Evolutionary conservation across 805 yeast genomes (phyloP).

Genomic region (Nakazawaea sp.): DNA sequence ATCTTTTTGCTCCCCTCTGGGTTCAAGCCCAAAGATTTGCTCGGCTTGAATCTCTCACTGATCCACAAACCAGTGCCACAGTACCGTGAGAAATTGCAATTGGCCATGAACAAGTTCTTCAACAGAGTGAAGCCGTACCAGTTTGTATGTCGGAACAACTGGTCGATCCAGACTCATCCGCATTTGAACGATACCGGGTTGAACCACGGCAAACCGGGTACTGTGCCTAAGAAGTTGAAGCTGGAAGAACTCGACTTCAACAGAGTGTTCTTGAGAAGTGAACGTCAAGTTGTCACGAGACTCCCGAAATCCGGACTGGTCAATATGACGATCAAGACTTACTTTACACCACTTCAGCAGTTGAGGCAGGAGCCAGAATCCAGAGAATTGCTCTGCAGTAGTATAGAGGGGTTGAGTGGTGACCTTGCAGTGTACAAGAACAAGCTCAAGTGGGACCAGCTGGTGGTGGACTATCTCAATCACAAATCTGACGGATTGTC

Average conservation of each 20-base stretch:
- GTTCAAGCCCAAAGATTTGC: slow-evolving; percentile 44
- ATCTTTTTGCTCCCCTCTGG: slow-evolving; percentile 66
- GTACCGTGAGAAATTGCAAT: slow-evolving; percentile 41
- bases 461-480: slow-evolving; percentile 18
- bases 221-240: slow-evolving; percentile 23
- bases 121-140: slow-evolving; percentile 39
- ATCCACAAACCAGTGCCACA: slow-evolving; percentile 64
- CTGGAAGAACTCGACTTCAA: slow-evolving; percentile 24
- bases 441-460: slow-evolving; percentile 49
- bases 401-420: slow-evolving; percentile 50
- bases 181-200: slow-evolving; percentile 24
- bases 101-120: slow-evolving; percentile 57
- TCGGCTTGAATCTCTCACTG: slow-evolving; percentile 34
- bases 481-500: slow-evolving; percentile 3
- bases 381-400: slow-evolving; percentile 41
- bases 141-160: slow-evolving; percentile 50
- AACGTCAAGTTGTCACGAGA: slow-evolving; percentile 43
- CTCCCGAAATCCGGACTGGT: slow-evolving; percentile 35
- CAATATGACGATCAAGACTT: slow-evolving; percentile 43
- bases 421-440: slow-evolving; percentile 50
- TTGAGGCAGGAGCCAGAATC: slow-evolving; percentile 28
- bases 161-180: slow-evolving; percentile 53
- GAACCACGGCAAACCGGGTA: slow-evolving; percentile 16
- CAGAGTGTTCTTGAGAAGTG: slow-evolving; percentile 41
- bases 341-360: slow-evolving; percentile 36